These are phyloP conservation scores for Butyriboletus appendiculatus DNA, from an alignment of 1,284 basidiomycete species.

Conservation along the genomic window DNA sequence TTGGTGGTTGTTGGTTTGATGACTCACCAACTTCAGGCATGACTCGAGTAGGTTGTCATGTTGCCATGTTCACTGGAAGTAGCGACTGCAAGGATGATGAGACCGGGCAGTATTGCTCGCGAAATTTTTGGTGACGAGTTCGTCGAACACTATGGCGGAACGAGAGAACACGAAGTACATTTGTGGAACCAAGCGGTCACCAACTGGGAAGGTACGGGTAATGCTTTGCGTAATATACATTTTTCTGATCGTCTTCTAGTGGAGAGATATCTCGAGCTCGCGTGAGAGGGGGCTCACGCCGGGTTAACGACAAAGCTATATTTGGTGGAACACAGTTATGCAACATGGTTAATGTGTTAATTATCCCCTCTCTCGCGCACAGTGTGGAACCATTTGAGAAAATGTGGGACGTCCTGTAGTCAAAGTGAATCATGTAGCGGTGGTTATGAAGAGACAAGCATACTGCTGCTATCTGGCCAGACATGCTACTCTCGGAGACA, in stretches of 20 bases:
- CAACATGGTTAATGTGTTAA: conserved; percentile 32
- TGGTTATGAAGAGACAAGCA: conserved; percentile 11
- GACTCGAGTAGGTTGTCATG: conserved; percentile 56
- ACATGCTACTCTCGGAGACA: conserved; percentile 57
- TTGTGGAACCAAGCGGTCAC: conserved; percentile 90
- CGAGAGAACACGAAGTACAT: conserved; percentile 86
- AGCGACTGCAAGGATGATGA: conserved; percentile 83
- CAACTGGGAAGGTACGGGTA: conserved; percentile 83
- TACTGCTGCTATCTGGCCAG: conserved; percentile 63
- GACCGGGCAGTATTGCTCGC: conserved; percentile 75
- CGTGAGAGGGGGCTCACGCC: conserved; percentile 38
- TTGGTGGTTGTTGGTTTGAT: not conserved
- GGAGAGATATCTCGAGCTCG: conserved; percentile 83
- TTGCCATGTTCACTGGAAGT: conserved; percentile 77
- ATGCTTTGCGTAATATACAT: not conserved
- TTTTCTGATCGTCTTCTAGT: conserved; percentile 47
- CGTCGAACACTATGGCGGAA: conserved; percentile 93
- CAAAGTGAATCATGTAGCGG: conserved; percentile 5
- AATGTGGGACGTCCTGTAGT: conserved; percentile 66
- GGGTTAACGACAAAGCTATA: not conserved
- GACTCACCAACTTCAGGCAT: not conserved
- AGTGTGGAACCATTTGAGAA: conserved; percentile 48
- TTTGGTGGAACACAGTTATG: not conserved
- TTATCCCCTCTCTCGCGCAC: conserved; percentile 22
- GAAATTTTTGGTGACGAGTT: conserved; percentile 88